Evolutionary conservation across 371 early-diverging fungal species (phyloP), one percentile per base, ranked within the genome.

Genomic region (Apophysomyces sp.): DNA sequence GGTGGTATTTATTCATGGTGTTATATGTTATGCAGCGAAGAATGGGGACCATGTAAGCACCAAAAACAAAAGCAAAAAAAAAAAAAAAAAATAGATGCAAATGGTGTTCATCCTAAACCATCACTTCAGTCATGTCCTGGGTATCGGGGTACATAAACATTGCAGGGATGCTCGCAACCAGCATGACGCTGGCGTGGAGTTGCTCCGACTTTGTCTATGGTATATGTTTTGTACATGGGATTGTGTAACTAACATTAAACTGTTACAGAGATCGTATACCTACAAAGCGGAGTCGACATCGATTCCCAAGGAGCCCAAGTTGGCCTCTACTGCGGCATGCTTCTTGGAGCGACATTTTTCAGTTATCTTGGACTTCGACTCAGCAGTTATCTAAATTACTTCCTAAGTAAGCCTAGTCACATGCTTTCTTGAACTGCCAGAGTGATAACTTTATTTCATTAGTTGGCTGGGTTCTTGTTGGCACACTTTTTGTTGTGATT

Each of bases 31-130:
- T 63, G 72, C 29, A 67, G 53, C 36, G 54, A 73, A 41, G 55
- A 75, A 59, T 72, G 70, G 70, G 79, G 72, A 8, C 76, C 74
- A 49, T 69, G 74, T 74, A 68, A 63, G 77, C 11, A 11, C n/a
- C n/a, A n/a, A n/a, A n/a, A n/a, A n/a, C n/a, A n/a, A n/a, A n/a
- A n/a, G n/a, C n/a, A n/a, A n/a, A n/a, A n/a, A n/a, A n/a, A n/a
- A n/a, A n/a, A n/a, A 28, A 57, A 39, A 30, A 18, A 11, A 55
- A 18, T 12, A 13, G 24, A 9, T 18, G 8, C 5, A 57, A 39
- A n/a, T 9, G 2, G 32, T 49, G 2, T 18, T 32, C 21, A 30
- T 24, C 16, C 52, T 57, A 52, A 4, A 24, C 27, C 29, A 15
- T 60, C 8, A 24, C 13, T n/a, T 34, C 44, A 76, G 73, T 78